phyloP scores from a whole-genome alignment of 225 moss, liverwort and hornwort species.

The Antitrichia curtipendula region DNA sequence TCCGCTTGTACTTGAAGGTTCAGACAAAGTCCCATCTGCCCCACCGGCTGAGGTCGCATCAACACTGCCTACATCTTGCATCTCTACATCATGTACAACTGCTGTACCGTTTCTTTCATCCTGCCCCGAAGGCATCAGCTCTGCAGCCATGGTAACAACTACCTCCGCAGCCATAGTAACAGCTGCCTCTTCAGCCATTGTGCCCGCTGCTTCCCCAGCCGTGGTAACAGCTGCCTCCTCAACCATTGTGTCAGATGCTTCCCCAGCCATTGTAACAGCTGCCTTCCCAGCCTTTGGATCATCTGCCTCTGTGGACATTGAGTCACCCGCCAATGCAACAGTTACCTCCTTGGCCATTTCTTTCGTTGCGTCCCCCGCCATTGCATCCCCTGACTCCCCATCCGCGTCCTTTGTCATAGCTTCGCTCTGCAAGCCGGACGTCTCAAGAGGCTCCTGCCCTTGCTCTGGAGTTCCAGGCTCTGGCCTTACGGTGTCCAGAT shows the following conservation, averaged over 20 bases:
- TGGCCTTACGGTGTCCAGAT: constrained; percentile 4
- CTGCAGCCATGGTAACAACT: neutral
- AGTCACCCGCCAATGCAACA: neutral
- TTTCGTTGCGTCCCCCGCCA: neutral
- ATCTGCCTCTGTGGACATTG: neutral
- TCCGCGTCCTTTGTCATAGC: neutral
- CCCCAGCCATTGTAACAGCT: neutral
- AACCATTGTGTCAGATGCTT: neutral
- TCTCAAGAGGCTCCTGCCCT: neutral
- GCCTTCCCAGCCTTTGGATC: neutral
- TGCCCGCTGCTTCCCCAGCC: neutral
- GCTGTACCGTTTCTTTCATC: neutral
- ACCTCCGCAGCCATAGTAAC: neutral
- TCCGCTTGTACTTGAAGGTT: neutral
- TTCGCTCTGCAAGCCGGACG: neutral
- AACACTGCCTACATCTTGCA: constrained; percentile 7
- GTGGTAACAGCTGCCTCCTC: neutral
- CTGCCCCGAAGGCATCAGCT: neutral
- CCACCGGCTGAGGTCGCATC: neutral
- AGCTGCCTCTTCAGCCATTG: neutral
- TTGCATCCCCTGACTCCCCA: neutral
- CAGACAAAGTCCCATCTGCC: neutral
- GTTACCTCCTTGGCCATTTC: neutral
- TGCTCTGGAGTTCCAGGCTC: constrained; percentile 4
- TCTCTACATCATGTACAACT: constrained; percentile 18